Conservation (phyloP, 2,329 filamentous ascomycete species). For the Lachnellula arida region DNA sequence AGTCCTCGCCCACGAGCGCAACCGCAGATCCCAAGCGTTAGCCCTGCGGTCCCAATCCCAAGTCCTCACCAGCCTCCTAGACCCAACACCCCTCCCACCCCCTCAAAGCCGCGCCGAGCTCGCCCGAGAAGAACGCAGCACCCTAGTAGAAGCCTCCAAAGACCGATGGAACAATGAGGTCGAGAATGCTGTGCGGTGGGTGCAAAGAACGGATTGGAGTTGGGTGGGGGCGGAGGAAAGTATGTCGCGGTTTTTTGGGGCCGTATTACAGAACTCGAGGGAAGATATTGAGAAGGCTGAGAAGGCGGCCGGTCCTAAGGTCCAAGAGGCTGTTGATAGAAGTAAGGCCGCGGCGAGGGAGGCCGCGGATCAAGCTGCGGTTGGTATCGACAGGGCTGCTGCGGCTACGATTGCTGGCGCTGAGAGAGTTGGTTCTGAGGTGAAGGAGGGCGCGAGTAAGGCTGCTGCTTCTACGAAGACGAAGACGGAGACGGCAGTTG, state of each 20-base stretch:
- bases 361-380: constrained; percentile 19
- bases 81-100: constrained; percentile 43
- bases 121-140: constrained; percentile 47
- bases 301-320: constrained; percentile 32
- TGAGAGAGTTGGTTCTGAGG: constrained; percentile 16
- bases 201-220: constrained; percentile 62
- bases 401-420: constrained; percentile 21
- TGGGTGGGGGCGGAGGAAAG: constrained; percentile 54
- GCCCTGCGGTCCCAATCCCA: constrained; percentile 53
- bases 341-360: constrained; percentile 34
- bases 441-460: constrained; percentile 11
- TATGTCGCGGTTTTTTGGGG: constrained; percentile 38
- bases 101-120: constrained; percentile 48
- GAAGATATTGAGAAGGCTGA: constrained; percentile 27
- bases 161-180: constrained; percentile 75
- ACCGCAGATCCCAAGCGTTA: constrained; percentile 55
- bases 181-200: constrained; percentile 59
- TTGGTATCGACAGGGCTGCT: constrained; percentile 21
- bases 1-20: constrained; percentile 64
- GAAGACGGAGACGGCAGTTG: constrained; percentile 7
- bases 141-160: constrained; percentile 64
- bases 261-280: constrained; percentile 25
- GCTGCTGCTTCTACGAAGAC: constrained; percentile 16
- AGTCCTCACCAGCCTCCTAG: constrained; percentile 48
- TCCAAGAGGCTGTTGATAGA: constrained; percentile 35